Evolutionary conservation across 176 grass and related monocot genomes (phyloP).

Genomic region (Chloris gayana): DNA sequence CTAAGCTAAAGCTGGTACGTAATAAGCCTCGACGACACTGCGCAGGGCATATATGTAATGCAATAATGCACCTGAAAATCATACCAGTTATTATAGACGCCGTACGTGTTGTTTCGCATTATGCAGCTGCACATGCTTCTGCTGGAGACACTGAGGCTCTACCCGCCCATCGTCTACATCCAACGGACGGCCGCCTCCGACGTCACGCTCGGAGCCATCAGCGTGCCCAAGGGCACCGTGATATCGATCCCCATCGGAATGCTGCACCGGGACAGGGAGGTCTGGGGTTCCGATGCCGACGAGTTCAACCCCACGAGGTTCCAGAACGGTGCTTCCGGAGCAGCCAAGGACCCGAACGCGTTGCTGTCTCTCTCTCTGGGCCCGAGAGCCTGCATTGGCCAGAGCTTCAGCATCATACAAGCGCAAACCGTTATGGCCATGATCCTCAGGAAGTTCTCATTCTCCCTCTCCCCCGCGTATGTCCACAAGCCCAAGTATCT

Average conservation of each 20-base stretch:
- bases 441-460: slow-evolving; percentile 52
- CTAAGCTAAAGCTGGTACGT: slow-evolving; percentile 39
- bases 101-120: too few relatives aligned
- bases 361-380: slow-evolving; percentile 50
- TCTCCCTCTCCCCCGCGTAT: slow-evolving; percentile 48
- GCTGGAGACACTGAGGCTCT: slow-evolving; percentile 46
- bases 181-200: slow-evolving; percentile 5
- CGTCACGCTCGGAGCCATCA: slow-evolving; percentile 1
- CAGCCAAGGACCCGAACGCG: slow-evolving; percentile 26
- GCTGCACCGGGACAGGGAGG: slow-evolving; percentile 46
- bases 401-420: slow-evolving; percentile 54
- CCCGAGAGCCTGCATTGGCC: slow-evolving; percentile 48
- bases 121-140: slow-evolving; percentile 47
- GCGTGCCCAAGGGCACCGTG: neutral
- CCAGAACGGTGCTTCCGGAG: slow-evolving; percentile 16
- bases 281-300: slow-evolving; percentile 59
- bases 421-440: slow-evolving; percentile 37
- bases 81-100: too few relatives aligned
- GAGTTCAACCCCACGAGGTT: slow-evolving; percentile 66
- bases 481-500: slow-evolving; percentile 43
- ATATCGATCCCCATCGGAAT: slow-evolving; percentile 37
- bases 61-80: too few relatives aligned
- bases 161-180: slow-evolving; percentile 21
- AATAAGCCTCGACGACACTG: too few relatives aligned
- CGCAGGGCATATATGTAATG: too few relatives aligned